Base-by-base conservation (phyloP, 805 yeast genomes). In the Debaryomyces prosopidis region DNA sequence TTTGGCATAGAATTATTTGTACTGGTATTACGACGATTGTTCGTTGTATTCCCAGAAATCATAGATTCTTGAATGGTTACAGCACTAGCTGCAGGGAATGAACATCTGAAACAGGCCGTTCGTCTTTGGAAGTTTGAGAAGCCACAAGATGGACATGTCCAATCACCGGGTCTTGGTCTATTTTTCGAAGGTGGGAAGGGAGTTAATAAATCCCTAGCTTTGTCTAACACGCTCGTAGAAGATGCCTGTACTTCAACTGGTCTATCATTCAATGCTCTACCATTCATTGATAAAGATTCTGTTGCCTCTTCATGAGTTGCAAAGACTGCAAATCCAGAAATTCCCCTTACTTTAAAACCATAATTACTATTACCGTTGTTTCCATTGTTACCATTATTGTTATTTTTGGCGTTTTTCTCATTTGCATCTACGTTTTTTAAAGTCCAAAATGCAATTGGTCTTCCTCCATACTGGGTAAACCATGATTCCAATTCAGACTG, bases 81-180 rank as follows among this genome's bases (percentile, higher is more conserved):
- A 5, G 89, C 88, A 36, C 87, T 74, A 9, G 88, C 75, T 8
- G 89, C 88, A 5, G 96, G 96, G 67, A 86, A 89, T 2, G 92
- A 85, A 62, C 97, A 91, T 51, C 97, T 76, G 74, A 91, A 89
- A 66, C 97, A 91, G 2, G 95, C 95, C 2, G 95, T 87, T 65
- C 97, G 79, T 58, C 97, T 80, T 67, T 91, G 97, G 68, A 91
- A 91, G 65, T 91, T 91, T 18, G 96, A 87, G 59, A 91, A 91
- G 1, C 97, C 96, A 73, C 97, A 91, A 5, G 91, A 84, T 19
- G 96, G 96, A 65, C 97, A 91, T n/a, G 87, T 88, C 97, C 97
- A 91, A 63, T 91, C 97, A 16, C 97, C 97, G 0, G 97, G 97
- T 59, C 97, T 76, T 17, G 96, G 96, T 56, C 94, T 77, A 65